A percentile compares a stretch with the other conserved stretches of the same genome.
phyloP scores from a whole-genome alignment of 192 early-diverging fungal genomes.

The Backusella westeae region DNA sequence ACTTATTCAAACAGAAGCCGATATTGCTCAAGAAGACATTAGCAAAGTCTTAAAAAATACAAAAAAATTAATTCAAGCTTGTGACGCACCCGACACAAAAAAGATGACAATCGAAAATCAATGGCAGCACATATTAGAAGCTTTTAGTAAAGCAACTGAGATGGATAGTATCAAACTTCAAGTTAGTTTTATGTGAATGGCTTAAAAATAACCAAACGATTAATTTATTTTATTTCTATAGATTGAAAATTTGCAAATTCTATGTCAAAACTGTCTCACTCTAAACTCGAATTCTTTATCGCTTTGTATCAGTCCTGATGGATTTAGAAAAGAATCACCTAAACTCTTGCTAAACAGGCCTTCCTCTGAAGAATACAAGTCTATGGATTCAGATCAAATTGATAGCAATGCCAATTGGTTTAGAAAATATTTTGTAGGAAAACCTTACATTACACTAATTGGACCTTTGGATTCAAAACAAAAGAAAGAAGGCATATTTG shows the following conservation, averaged over 20 bases:
- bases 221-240: not conserved
- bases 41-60: not conserved
- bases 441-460: constrained; percentile 13
- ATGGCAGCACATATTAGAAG: not conserved
- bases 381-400: constrained; percentile 6
- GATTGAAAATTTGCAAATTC: not conserved
- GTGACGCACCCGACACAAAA: not conserved
- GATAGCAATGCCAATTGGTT: constrained; percentile 15
- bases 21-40: not conserved
- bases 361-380: not conserved
- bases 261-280: not conserved
- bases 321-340: constrained; percentile 1
- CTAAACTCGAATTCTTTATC: not conserved
- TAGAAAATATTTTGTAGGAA: constrained; percentile 15
- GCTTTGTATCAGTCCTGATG: not conserved
- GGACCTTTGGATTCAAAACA: constrained; percentile 11
- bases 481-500: not conserved
- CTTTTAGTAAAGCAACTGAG: not conserved
- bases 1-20: not conserved
- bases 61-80: not conserved
- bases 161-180: not conserved
- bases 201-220: not conserved
- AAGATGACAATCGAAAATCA: not conserved
- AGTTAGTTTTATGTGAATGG: not conserved
- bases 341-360: not conserved